phyloP scores from a whole-genome alignment of 805 yeast species.

The Saturnispora serradocipensis region DNA sequence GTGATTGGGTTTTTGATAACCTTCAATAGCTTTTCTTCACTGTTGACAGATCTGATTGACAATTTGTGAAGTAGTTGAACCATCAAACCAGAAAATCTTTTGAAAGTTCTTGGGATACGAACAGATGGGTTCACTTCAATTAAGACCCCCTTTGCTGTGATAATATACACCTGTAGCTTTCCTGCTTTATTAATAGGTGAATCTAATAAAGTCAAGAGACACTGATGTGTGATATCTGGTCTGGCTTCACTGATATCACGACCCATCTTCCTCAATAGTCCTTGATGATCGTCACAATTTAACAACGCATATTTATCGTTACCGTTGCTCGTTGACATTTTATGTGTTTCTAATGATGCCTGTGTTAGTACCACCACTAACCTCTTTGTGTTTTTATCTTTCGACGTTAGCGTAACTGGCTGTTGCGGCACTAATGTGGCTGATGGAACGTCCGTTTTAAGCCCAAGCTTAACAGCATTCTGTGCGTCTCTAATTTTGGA shows the following conservation, averaged over 20 bases:
- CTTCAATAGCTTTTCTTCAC: constrained; percentile 86
- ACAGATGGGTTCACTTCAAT: constrained; percentile 94
- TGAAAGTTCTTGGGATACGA: constrained; percentile 96
- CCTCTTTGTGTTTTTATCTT: constrained; percentile 79
- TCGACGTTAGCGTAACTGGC: constrained; percentile 72
- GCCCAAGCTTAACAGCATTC: constrained; percentile 13
- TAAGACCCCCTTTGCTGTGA: constrained; percentile 89
- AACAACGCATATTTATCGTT: constrained; percentile 89
- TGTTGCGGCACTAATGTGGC: constrained; percentile 84
- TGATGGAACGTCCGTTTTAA: constrained; percentile 24
- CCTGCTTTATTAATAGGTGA: constrained; percentile 99
- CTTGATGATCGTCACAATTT: constrained; percentile 98
- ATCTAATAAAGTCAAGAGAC: constrained; percentile 85
- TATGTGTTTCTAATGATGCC: constrained; percentile 93
- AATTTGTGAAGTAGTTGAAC: constrained; percentile 90
- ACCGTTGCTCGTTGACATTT: constrained; percentile 63
- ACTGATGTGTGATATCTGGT: constrained; percentile 99
- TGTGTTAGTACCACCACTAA: constrained; percentile 90
- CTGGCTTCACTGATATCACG: constrained; percentile 96
- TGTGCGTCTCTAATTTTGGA: constrained; percentile 39
- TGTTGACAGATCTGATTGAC: constrained; percentile 87
- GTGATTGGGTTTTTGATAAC: constrained; percentile 97
- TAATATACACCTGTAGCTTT: constrained; percentile 89
- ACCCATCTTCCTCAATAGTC: constrained; percentile 88
- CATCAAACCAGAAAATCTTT: constrained; percentile 96